Evolutionary conservation across 2,329 filamentous ascomycete species (phyloP), one percentile per base, ranked within the genome.

Genomic region (Hawksworthiomyces lignivorus): DNA sequence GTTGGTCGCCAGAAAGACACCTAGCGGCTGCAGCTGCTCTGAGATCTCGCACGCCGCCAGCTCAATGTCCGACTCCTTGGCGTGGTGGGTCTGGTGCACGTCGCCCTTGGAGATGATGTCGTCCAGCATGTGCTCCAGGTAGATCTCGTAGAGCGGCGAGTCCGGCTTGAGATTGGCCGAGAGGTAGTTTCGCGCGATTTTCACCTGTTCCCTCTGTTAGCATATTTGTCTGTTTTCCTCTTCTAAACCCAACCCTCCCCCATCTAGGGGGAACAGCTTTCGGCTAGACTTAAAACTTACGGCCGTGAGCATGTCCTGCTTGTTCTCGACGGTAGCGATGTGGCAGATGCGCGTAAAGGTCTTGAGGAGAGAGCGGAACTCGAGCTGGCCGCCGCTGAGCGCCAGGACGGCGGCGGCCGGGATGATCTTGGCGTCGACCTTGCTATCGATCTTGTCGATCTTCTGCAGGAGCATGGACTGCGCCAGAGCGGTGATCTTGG

Each of bases 381-480:
- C 92, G 4, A 84, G 72, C 48, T 82, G 76, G 9, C 84, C 86
- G 43, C 86, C 87, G 52, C 76, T 80, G 5, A 92, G 67, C 24
- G 88, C 84, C 42, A 98, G 67, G 6, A 77, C 71, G 8, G 88
- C 87, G 7, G 87, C 81, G 46, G 94, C 88, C 14, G 77, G 79
- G 41, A 97, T 82, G 46, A 98, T 92, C 42, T 83, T 82, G 22
- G 84, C 80, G 65, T 97, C 89, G 3, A 96, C 84, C 5, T 75
- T 68, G 45, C 77, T 72, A 55, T 79, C 92, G 42, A 96, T 79
- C 61, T 92, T 90, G 47, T 84, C 82, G 44, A 97, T 77, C 61
- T 98, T 97, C 57, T 98, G 92, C n/a, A 95, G 66, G 19, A 99
- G 77, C 81, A 98, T 96, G 1, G 88, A 94, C 53, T 96, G 84